Evolutionary conservation across 2,329 filamentous ascomycete species (phyloP).

Genomic region (Alternaria panax): DNA sequence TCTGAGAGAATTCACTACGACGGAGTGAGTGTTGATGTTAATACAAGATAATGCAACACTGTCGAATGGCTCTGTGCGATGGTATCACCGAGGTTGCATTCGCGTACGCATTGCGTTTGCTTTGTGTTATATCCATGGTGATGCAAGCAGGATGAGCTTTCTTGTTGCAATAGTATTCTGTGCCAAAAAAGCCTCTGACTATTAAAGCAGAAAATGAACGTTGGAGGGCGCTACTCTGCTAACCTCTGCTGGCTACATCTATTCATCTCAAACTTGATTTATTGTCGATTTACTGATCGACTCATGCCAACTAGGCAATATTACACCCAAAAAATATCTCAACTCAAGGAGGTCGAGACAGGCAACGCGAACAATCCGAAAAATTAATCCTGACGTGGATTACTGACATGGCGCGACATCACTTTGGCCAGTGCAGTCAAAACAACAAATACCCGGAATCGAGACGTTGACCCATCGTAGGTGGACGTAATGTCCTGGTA

Average conservation of each 20-base stretch:
- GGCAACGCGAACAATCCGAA: background rate
- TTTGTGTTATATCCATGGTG: background rate
- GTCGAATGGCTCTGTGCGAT: background rate
- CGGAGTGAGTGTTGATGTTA: background rate
- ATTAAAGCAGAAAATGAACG: background rate
- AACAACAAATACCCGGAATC: background rate
- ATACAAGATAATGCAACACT: background rate
- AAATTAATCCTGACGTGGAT: background rate
- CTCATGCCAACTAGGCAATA: background rate
- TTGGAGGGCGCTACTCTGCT: background rate
- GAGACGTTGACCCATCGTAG: constrained; percentile 8
- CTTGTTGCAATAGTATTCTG: background rate
- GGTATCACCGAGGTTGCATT: background rate
- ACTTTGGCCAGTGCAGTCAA: background rate
- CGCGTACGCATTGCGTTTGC: background rate
- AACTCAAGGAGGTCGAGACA: background rate
- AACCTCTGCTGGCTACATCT: background rate
- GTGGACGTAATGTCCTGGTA: constrained; percentile 22
- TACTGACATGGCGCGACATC: background rate
- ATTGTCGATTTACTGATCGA: background rate
- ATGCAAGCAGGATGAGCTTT: background rate
- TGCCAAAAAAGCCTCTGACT: background rate
- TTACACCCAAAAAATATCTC: background rate
- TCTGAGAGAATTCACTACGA: background rate
- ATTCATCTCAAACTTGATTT: background rate